Evolutionary conservation across 2,329 filamentous ascomycete genomes (phyloP).

Genomic region (Penicillium sumatraense): DNA sequence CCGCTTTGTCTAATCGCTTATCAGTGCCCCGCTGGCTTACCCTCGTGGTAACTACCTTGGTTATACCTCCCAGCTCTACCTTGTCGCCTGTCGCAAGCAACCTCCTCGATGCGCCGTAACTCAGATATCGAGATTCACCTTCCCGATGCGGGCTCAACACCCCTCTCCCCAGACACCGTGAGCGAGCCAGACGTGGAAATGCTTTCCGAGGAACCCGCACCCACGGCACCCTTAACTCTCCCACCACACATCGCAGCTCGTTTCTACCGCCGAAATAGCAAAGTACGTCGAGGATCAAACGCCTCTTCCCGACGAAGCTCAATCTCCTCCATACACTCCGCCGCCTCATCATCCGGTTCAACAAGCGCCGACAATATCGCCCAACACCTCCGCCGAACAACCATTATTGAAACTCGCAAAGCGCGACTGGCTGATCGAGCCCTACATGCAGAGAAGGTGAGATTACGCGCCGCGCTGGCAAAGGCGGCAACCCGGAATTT

Average conservation of each 20-base stretch:
- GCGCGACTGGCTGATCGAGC: conserved; percentile 67
- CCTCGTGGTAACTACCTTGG: too few species aligned
- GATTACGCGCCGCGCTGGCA: conserved; percentile 64
- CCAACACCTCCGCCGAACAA: conserved; percentile 67
- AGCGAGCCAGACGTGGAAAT: conserved; percentile 48
- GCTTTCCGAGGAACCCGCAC: conserved; percentile 40
- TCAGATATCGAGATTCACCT: conserved; percentile 48
- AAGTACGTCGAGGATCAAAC: conserved; percentile 63
- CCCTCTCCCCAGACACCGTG: conserved; percentile 30
- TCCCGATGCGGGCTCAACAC: conserved; percentile 36
- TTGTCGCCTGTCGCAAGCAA: conserved; percentile 46
- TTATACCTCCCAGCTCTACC: background rate
- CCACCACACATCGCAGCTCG: conserved; percentile 67
- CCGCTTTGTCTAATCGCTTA: conserved; percentile 39
- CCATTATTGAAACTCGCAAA: conserved; percentile 68
- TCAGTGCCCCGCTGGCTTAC: conserved; percentile 48
- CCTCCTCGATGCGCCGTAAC: conserved; percentile 45
- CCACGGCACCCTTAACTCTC: conserved; percentile 49
- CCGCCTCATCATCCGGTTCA: conserved; percentile 53
- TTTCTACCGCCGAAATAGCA: conserved; percentile 60
- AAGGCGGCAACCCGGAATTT: conserved; percentile 62
- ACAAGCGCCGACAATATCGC: conserved; percentile 64
- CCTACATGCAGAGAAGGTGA: conserved; percentile 68
- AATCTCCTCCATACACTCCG: conserved; percentile 67
- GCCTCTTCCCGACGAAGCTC: conserved; percentile 68